A percentile compares a stretch with the other conserved stretches of the same genome.
Conservation (phyloP, 805 yeast species). For the Cyberlindnera misumaiensis region DNA sequence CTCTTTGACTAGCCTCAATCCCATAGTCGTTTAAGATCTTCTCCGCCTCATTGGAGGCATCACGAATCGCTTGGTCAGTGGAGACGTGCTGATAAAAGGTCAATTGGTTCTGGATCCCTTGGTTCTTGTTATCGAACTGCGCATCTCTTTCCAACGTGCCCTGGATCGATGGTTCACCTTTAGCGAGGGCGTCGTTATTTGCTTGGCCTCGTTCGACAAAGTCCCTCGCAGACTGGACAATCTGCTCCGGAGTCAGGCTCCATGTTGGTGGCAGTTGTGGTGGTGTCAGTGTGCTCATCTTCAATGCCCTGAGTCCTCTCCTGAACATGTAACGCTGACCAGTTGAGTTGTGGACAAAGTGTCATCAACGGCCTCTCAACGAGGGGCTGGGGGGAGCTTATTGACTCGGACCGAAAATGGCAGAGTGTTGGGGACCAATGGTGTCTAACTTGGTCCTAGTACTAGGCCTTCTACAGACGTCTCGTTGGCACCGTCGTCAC, state of each 20-base stretch:
- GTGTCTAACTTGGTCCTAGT: too few species aligned
- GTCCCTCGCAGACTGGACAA: conserved; percentile 35
- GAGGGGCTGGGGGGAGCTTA: too few species aligned
- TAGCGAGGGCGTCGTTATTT: conserved; percentile 49
- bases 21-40: conserved; percentile 46
- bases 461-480: too few species aligned
- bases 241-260: conserved; percentile 49
- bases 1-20: conserved; percentile 61
- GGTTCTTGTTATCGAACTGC: conserved; percentile 41
- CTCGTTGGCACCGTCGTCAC: too few species aligned
- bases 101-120: conserved; percentile 41
- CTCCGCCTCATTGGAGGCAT: conserved; percentile 62
- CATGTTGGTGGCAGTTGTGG: conserved; percentile 39
- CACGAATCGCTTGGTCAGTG: conserved; percentile 54
- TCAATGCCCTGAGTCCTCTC: background rate
- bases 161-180: conserved; percentile 42
- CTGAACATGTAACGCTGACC: too few species aligned
- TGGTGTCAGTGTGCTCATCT: conserved; percentile 13
- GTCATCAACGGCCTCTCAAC: too few species aligned
- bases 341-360: too few species aligned
- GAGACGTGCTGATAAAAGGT: conserved; percentile 73
- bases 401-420: too few species aligned
- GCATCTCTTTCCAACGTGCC: conserved; percentile 49
- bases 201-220: conserved; percentile 36
- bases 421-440: too few species aligned